phyloP scores from a whole-genome alignment of 176 grass and related monocot species.

The Bromus sterilis region DNA sequence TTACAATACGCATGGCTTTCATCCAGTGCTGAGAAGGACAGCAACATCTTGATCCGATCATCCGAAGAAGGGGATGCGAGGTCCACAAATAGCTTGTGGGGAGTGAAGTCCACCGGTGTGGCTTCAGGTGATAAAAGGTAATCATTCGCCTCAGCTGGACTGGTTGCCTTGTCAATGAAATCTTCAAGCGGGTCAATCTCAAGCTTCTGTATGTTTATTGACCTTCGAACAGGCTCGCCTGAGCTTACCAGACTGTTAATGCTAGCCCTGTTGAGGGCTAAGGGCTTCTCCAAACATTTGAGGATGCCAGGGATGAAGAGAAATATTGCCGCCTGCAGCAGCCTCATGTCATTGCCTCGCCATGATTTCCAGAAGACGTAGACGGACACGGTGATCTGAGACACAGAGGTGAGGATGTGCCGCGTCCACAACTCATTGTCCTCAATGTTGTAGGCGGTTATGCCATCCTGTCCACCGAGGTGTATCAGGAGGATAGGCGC shows the following conservation, averaged over 20 bases:
- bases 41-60: neutral
- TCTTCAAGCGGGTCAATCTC: neutral
- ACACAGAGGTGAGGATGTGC: neutral
- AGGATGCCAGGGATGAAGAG: neutral
- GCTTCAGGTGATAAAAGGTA: too few species aligned
- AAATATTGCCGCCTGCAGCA: neutral
- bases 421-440: neutral
- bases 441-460: neutral
- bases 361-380: neutral
- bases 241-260: neutral
- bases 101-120: neutral
- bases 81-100: neutral
- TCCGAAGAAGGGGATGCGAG: neutral
- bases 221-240: neutral
- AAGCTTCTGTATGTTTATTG: neutral
- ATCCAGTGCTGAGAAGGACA: neutral
- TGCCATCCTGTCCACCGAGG: too few species aligned
- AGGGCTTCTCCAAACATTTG: neutral
- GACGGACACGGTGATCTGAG: neutral
- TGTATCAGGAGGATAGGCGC: too few species aligned
- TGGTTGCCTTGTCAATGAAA: neutral
- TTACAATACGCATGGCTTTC: neutral
- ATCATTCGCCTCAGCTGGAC: too few species aligned
- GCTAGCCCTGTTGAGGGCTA: neutral
- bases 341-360: neutral